phyloP scores from a whole-genome alignment of 176 grass and related monocot species.

The Rhynchospora pubera region DNA sequence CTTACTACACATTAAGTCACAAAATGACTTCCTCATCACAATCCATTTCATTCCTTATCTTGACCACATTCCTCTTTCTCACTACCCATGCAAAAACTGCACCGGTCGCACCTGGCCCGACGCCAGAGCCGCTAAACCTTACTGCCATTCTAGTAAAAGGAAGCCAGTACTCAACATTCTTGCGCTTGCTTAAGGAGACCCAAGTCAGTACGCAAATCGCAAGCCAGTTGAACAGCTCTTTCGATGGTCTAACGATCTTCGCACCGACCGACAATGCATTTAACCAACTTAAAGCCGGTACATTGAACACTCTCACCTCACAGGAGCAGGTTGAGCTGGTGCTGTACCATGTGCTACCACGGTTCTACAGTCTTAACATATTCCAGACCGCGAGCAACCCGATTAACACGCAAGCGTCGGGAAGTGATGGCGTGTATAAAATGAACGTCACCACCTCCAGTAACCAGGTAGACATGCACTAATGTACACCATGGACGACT shows the following conservation, averaged over 20 bases:
- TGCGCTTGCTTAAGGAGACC: conserved; percentile 66
- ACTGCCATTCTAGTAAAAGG: conserved; percentile 61
- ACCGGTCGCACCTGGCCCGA: conserved; percentile 15
- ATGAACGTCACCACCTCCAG: conserved; percentile 53
- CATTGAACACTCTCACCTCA: conserved; percentile 56
- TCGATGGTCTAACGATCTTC: conserved; percentile 66
- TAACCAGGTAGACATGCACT: conserved; percentile 16
- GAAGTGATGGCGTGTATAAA: conserved; percentile 40
- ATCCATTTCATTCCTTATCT: neutral
- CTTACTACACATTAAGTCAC: neutral
- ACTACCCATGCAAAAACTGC: conserved; percentile 10
- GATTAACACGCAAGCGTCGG: conserved; percentile 77
- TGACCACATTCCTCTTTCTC: neutral
- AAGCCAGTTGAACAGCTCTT: conserved; percentile 83
- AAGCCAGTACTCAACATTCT: conserved; percentile 61
- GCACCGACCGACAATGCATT: conserved; percentile 95
- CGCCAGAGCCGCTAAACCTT: conserved; percentile 42
- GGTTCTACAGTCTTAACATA: conserved; percentile 40
- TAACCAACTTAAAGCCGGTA: conserved; percentile 68
- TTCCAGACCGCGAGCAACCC: conserved; percentile 93
- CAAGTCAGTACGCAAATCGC: conserved; percentile 62
- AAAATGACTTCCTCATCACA: conserved; percentile 3
- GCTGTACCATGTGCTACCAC: conserved; percentile 68
- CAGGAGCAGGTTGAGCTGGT: conserved; percentile 88
- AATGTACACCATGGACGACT: too few species aligned